Evolutionary conservation across 2,329 filamentous ascomycete genomes (phyloP), one percentile per base, ranked within the genome.

Genomic region (Verticillium dahliae): DNA sequence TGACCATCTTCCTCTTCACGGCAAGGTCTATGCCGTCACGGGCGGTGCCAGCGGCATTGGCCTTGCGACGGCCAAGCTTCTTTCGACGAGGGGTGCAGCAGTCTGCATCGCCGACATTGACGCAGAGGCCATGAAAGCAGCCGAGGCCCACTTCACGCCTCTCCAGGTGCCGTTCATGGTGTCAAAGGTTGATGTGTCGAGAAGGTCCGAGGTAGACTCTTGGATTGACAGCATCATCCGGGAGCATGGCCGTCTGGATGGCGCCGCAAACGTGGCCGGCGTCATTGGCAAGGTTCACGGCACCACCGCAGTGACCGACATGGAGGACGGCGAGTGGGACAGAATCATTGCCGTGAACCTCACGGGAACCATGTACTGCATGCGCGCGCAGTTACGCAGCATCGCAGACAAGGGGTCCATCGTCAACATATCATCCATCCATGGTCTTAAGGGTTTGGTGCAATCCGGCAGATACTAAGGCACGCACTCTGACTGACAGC

Each of bases 391-490:
- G 63, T 68, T 75, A 41, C 67, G 68, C 39, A 73, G 74, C 41
- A 75, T 82, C 55, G 72, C 73, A 1, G 71, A 76, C 4, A 75
- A 76, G 1, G 80, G 79, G 1, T 81, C 80, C 65, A 82, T 84
- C 63, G 81, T 84, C 60, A 83, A 80, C 68, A 73, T 78, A 31
- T 72, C 75, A 15, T 80, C 76, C 45, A 76, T 81, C 35, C 73
- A 79, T 22, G 80, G 80, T 5, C 52, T 65, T 64, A 56, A 66
- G 65, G 10, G 64, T 72, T 6, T 64, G 68, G 56, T 64, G 54
- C 58, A 9, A 15, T 39, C 5, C 50, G 6, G 9, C 22, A 11
- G 6, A 14, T 52, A 4, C 27, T 37, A 72, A 73, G n/a, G 56
- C 62, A 54, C 68, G 72, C 27, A 31, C 27, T 31, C 27, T 31